Percentiles rank a stretch among this genome's conserved stretches.
Conservation (phyloP, 805 yeast genomes). For the Henningerozyma blattae region DNA sequence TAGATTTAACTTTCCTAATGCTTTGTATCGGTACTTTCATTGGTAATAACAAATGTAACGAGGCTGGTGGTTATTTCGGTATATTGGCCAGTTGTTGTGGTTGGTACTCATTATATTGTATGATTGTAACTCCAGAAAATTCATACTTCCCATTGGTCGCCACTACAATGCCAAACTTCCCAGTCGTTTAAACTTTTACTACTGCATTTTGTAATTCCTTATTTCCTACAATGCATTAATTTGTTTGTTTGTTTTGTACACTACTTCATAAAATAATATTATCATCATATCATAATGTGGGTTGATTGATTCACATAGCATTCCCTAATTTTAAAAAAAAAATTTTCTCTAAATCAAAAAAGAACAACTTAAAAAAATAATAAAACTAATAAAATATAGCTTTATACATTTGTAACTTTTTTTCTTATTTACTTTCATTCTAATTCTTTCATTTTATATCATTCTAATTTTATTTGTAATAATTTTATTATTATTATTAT, state of each 20-base stretch:
- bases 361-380: too few relatives aligned
- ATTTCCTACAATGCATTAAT: neutral
- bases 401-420: too few relatives aligned
- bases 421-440: too few relatives aligned
- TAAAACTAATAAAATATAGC: too few relatives aligned
- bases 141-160: conserved; percentile 44
- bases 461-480: too few relatives aligned
- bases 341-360: neutral
- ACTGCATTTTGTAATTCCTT: neutral
- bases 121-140: conserved; percentile 46
- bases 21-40: conserved; percentile 41
- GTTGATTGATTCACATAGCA: neutral
- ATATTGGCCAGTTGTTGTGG: conserved; percentile 43
- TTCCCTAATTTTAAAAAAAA: neutral
- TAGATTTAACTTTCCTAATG: conserved; percentile 43
- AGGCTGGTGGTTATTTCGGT: conserved; percentile 56
- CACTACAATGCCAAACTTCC: conserved; percentile 39
- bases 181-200: conserved; percentile 16
- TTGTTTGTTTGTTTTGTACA: neutral
- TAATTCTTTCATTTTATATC: too few relatives aligned
- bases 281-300: neutral
- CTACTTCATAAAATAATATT: neutral
- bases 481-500: too few relatives aligned
- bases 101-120: conserved; percentile 54
- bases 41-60: conserved; percentile 29